Conservation (phyloP, 129 eudicot species). For the Flaveria ramosissima region DNA sequence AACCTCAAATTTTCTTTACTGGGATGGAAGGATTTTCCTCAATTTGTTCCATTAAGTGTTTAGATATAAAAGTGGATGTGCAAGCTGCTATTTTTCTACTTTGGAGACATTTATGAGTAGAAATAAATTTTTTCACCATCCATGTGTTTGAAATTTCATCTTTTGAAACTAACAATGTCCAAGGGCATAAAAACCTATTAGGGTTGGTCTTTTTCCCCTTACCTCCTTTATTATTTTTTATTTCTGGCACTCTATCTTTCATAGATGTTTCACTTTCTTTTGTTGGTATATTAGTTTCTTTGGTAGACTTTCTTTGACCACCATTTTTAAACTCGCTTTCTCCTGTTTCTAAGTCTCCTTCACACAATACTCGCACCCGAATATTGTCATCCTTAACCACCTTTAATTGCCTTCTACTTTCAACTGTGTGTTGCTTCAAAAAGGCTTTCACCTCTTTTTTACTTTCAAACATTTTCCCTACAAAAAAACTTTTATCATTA, state of each 20-base stretch:
- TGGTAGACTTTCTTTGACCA: too few relatives aligned
- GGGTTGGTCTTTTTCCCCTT: neutral
- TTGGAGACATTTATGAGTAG: neutral
- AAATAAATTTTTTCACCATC: neutral
- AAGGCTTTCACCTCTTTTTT: neutral
- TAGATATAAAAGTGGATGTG: neutral
- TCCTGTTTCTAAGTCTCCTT: neutral
- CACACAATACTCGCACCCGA: neutral
- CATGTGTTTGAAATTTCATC: neutral
- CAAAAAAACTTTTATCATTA: too few relatives aligned
- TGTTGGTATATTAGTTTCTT: too few relatives aligned
- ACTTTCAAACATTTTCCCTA: neutral
- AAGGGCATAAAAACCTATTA: neutral
- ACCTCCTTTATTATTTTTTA: neutral
- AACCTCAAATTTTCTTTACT: too few relatives aligned
- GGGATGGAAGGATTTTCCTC: too few relatives aligned
- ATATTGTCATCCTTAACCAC: neutral
- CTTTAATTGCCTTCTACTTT: neutral
- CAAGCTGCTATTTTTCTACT: neutral
- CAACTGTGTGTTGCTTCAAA: neutral
- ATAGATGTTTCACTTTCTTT: too few relatives aligned
- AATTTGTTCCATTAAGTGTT: neutral
- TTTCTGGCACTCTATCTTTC: neutral
- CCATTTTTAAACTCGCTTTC: neutral
- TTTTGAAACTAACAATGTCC: neutral